Conservation (phyloP, 2,329 filamentous ascomycete species). For the Exophiala aquamarina region DNA sequence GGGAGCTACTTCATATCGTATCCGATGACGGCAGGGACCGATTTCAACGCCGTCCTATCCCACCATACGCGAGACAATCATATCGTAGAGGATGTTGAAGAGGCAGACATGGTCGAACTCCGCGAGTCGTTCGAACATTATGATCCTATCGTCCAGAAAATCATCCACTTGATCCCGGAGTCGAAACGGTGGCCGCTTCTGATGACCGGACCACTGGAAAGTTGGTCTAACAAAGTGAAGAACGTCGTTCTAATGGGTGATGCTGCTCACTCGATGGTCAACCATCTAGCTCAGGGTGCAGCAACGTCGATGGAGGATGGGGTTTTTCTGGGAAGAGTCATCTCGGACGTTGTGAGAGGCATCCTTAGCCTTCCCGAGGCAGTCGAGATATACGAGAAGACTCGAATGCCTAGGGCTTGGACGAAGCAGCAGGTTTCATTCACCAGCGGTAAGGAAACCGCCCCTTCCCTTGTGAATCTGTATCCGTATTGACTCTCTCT, state of each 20-base stretch:
- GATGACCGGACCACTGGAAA: constrained; percentile 42
- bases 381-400: constrained; percentile 40
- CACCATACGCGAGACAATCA: constrained; percentile 17
- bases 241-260: constrained; percentile 46
- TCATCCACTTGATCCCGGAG: constrained; percentile 34
- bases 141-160: constrained; percentile 17
- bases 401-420: constrained; percentile 44
- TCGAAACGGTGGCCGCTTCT: constrained; percentile 46
- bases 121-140: constrained; percentile 20
- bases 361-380: constrained; percentile 36
- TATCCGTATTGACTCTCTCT: too few relatives aligned
- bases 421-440: constrained; percentile 43
- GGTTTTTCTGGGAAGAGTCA: constrained; percentile 39
- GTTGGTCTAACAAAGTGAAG: constrained; percentile 42
- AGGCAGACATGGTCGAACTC: constrained; percentile 19
- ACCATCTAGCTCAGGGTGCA: constrained; percentile 46
- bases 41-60: constrained; percentile 25
- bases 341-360: constrained; percentile 37
- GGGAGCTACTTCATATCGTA: constrained; percentile 26
- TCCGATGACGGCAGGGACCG: constrained; percentile 22
- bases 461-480: background rate
- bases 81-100: constrained; percentile 23
- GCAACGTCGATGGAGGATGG: constrained; percentile 49
- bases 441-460: constrained; percentile 1
- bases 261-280: constrained; percentile 41